Evolutionary conservation across 2,329 filamentous ascomycete species (phyloP).

Genomic region (Huntiella savannae): DNA sequence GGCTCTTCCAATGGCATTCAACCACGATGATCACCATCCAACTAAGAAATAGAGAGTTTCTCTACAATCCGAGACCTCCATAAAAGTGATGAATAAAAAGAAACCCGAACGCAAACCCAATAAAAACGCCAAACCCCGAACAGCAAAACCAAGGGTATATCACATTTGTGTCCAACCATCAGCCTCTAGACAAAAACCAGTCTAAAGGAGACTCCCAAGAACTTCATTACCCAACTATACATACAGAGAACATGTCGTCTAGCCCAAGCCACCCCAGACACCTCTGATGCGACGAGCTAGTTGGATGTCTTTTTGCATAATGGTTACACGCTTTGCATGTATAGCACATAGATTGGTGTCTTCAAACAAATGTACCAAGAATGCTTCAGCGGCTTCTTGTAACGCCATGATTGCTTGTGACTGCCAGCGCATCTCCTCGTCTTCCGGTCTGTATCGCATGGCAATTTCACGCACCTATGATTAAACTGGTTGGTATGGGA

Average conservation of each 20-base stretch:
- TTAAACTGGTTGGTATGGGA: conserved; percentile 7
- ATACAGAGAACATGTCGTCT: conserved; percentile 15
- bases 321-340: conserved; percentile 89
- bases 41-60: too few species aligned
- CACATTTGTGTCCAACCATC: conserved; percentile 9
- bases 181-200: too few species aligned
- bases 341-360: conserved; percentile 92
- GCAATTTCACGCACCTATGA: conserved; percentile 52
- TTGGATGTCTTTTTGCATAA: conserved; percentile 97
- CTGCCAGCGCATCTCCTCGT: conserved; percentile 75
- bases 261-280: conserved; percentile 51
- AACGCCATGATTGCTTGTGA: conserved; percentile 84
- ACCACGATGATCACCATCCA: too few species aligned
- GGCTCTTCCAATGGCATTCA: too few species aligned
- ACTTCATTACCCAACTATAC: too few species aligned
- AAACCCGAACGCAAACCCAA: background rate
- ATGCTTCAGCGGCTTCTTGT: conserved; percentile 91
- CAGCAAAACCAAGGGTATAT: background rate
- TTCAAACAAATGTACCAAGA: conserved; percentile 89
- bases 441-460: conserved; percentile 38
- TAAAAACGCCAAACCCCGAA: background rate
- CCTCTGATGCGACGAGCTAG: conserved; percentile 65
- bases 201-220: too few species aligned
- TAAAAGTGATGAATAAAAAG: background rate
- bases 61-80: background rate